Conservation (phyloP, 495 filamentous ascomycete genomes). For the Aspergillus affinis region DNA sequence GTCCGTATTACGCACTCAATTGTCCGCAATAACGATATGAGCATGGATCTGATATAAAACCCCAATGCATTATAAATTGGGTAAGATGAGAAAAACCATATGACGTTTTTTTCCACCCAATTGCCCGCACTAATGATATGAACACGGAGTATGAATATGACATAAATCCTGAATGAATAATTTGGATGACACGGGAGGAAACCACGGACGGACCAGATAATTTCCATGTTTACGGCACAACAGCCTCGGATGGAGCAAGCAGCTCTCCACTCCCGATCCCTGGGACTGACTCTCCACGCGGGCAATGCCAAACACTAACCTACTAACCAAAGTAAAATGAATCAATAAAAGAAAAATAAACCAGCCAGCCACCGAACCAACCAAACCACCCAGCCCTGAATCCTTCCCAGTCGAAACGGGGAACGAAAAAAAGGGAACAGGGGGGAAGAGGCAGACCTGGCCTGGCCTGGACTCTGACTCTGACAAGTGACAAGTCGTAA, state of each 20-base stretch:
- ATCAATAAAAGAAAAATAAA: neutral
- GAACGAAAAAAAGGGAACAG: neutral
- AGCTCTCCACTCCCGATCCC: slow-evolving; percentile 21
- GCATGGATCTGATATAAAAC: too few species aligned
- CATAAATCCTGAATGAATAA: too few species aligned
- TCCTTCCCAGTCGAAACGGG: neutral
- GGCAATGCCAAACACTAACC: slow-evolving; percentile 3
- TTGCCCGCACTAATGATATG: too few species aligned
- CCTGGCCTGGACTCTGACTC: neutral
- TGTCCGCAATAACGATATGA: too few species aligned
- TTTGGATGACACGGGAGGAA: neutral
- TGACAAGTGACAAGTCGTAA: too few species aligned
- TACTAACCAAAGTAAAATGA: neutral
- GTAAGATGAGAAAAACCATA: too few species aligned
- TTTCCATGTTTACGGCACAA: neutral
- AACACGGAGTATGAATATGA: too few species aligned
- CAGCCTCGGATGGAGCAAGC: neutral
- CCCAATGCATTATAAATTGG: too few species aligned
- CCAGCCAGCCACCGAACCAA: neutral
- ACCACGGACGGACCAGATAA: neutral
- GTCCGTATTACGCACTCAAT: too few species aligned
- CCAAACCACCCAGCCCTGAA: neutral
- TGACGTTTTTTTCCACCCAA: too few species aligned
- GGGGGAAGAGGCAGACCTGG: too few species aligned
- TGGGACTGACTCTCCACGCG: slow-evolving; percentile 18